Conservation (phyloP, 345 rosid species). For the Gossypium thurberi region DNA sequence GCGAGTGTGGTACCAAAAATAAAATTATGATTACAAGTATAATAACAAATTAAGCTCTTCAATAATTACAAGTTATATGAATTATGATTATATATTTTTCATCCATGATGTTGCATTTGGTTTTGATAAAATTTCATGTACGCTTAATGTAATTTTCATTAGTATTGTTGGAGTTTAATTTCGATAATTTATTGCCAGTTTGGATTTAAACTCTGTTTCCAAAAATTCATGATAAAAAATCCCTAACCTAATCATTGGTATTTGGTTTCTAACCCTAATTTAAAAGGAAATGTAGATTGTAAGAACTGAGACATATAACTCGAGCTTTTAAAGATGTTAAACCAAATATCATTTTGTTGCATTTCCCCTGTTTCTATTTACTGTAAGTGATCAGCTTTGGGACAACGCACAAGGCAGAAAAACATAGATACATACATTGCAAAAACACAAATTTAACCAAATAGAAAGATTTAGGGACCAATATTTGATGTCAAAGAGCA, state of each 20-base stretch:
- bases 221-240: no score
- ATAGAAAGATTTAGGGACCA: neutral
- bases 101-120: neutral
- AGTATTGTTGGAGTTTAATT: neutral
- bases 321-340: no score
- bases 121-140: neutral
- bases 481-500: neutral
- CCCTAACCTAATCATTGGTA: no score
- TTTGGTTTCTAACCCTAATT: no score
- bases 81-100: neutral
- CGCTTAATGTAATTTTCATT: neutral
- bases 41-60: no score
- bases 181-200: no score
- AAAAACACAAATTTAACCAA: neutral
- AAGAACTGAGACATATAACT: no score
- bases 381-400: neutral
- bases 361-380: neutral
- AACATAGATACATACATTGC: neutral
- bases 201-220: no score
- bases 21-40: no score
- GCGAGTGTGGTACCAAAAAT: no score
- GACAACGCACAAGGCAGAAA: neutral
- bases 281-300: no score
- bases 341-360: neutral
- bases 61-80: no score